phyloP scores from a whole-genome alignment of 805 yeast genomes.

The Cephaloascus fragrans region DNA sequence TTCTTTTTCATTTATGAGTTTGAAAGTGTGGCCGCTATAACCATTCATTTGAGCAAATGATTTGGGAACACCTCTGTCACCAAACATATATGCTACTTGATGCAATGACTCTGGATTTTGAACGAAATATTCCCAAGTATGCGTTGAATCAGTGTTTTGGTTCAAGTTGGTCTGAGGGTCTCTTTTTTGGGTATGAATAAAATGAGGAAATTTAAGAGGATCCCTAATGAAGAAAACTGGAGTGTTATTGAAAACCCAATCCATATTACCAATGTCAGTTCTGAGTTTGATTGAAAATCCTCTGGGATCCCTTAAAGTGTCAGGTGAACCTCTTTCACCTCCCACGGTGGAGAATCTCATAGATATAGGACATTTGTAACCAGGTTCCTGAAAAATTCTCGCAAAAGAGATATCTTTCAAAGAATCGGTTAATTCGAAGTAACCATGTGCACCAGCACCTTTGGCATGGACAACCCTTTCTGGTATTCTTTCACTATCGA shows the following conservation, averaged over 20 bases:
- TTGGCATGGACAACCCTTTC: slow-evolving; percentile 63
- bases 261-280: slow-evolving; percentile 79
- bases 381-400: slow-evolving; percentile 27
- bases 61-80: slow-evolving; percentile 52
- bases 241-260: slow-evolving; percentile 79
- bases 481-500: slow-evolving; percentile 56
- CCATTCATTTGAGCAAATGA: slow-evolving; percentile 49
- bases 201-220: slow-evolving; percentile 78
- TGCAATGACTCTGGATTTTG: slow-evolving; percentile 49
- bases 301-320: slow-evolving; percentile 81
- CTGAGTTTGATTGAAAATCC: slow-evolving; percentile 75
- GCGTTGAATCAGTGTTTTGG: slow-evolving; percentile 33
- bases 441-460: slow-evolving; percentile 56
- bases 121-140: slow-evolving; percentile 48
- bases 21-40: slow-evolving; percentile 57
- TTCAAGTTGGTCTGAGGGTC: slow-evolving; percentile 49
- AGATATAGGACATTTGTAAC: slow-evolving; percentile 31
- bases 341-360: slow-evolving; percentile 76
- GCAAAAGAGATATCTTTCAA: slow-evolving; percentile 40
- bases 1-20: slow-evolving; percentile 42
- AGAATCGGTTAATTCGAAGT: slow-evolving; percentile 50
- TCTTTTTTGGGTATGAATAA: slow-evolving; percentile 85
- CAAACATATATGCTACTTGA: slow-evolving; percentile 47
- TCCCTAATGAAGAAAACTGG: slow-evolving; percentile 82
- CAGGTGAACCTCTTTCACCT: slow-evolving; percentile 76